Evolutionary conservation across 2,329 filamentous ascomycete genomes (phyloP).

Genomic region (Cryphonectria japonica): DNA sequence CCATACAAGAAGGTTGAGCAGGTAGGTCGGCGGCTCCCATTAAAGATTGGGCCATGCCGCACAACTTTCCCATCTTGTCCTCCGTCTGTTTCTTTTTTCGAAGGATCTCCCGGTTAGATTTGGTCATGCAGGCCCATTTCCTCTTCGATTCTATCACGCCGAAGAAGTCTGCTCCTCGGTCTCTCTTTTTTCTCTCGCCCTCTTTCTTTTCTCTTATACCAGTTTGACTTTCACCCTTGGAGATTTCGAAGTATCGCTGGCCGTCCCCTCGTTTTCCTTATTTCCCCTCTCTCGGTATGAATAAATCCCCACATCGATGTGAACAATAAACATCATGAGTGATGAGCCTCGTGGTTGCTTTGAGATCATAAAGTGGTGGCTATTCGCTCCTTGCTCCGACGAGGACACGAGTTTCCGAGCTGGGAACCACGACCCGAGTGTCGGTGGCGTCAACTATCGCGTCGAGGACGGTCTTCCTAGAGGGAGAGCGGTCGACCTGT

Average conservation of each 20-base stretch:
- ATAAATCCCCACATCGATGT: conserved; percentile 25
- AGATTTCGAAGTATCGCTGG: conserved; percentile 33
- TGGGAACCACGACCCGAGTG: conserved; percentile 16
- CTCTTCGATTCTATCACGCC: conserved; percentile 22
- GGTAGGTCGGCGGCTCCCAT: conserved; percentile 27
- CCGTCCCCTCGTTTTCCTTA: conserved; percentile 32
- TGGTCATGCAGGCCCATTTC: conserved; percentile 23
- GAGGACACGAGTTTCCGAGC: conserved; percentile 19
- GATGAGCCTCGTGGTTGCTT: conserved; percentile 50
- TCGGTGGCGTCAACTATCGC: conserved; percentile 6
- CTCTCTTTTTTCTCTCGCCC: not conserved
- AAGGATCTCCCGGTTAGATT: conserved; percentile 22
- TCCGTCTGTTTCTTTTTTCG: conserved; percentile 20
- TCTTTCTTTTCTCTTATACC: conserved; percentile 4
- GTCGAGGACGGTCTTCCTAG: conserved; percentile 10
- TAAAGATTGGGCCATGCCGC: conserved; percentile 32
- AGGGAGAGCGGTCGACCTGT: conserved; percentile 19
- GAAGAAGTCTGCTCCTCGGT: conserved; percentile 23
- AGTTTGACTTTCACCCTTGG: conserved; percentile 22
- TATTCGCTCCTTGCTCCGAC: conserved; percentile 44
- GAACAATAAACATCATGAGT: conserved; percentile 25
- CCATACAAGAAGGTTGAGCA: conserved; percentile 21
- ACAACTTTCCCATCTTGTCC: conserved; percentile 13
- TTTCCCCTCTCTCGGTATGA: conserved; percentile 31
- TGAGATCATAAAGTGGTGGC: conserved; percentile 46